Evolutionary conservation across 768 basidiomycete species (phyloP).

Genomic region (Leucocoprinus sp.): DNA sequence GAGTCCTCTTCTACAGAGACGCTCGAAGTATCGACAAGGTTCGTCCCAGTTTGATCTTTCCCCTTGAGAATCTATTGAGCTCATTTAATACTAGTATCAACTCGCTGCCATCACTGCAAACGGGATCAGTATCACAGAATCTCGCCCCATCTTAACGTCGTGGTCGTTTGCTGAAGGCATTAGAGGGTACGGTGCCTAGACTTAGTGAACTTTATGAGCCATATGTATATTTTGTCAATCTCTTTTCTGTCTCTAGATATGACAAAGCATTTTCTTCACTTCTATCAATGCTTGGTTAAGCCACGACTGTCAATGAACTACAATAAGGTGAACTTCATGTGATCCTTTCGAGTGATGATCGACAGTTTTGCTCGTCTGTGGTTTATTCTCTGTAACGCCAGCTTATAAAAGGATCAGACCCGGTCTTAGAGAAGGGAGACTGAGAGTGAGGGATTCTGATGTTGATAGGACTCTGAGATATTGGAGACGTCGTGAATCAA

Average conservation of each 20-base stretch:
- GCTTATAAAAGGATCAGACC: no score
- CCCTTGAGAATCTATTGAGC: neutral
- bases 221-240: slow-evolving; percentile 9
- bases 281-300: no score
- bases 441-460: no score
- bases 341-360: no score
- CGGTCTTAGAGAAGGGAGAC: no score
- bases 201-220: slow-evolving; percentile 44
- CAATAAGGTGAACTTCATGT: no score
- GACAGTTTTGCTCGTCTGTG: no score
- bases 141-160: slow-evolving; percentile 62
- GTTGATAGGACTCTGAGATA: no score
- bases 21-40: slow-evolving; percentile 95
- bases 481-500: no score
- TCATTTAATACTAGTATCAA: slow-evolving; percentile 67
- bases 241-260: slow-evolving; percentile 4
- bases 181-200: slow-evolving; percentile 85
- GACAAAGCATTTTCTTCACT: neutral
- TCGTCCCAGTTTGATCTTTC: neutral
- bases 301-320: no score
- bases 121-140: slow-evolving; percentile 75
- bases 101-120: slow-evolving; percentile 77
- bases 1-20: slow-evolving; percentile 93
- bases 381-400: no score
- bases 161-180: slow-evolving; percentile 94